Base-by-base conservation (phyloP, 192 early-diverging fungal genomes). In the Dimargaris cristalligena region DNA sequence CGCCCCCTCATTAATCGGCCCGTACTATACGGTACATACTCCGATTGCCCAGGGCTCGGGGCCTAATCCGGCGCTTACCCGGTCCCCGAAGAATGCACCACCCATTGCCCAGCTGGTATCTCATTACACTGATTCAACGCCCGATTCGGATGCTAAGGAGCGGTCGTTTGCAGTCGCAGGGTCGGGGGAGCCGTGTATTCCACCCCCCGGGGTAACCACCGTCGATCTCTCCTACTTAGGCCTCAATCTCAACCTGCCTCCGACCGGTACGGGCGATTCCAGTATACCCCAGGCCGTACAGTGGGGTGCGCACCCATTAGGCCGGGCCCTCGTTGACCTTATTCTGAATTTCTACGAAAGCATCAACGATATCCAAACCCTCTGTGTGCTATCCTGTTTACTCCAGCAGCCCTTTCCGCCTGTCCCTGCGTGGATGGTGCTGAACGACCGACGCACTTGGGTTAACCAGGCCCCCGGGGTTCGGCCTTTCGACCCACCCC, bases 341-440 rank as follows among this genome's bases (percentile, higher is more conserved):
- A 16, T 54, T 20, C 32, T 54, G 8, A 20, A 1, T 4, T 54
- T 31, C n/a, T 54, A 54, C 18, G 52, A 54, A 20, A 2, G 29
- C 0, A 26, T 54, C 22, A 20, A 54, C 28, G 52, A 54, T 54
- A 54, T 54, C 52, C 52, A 54, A 29, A 54, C 52, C 13, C 52
- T 54, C 20, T 54, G 52, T 29, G 33, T 54, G 52, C 32, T 54
- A 1, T 28, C 28, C 6, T 54, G 52, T 29, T 20, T 54, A 8
- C 32, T 54, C 28, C 52, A 54, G 29, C 52, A 54, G 4, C 52
- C 52, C 23, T 54, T 54, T 33, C 52, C 26, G 6, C 52, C 52
- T 20, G n/a, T 20, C 11, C 52, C 52, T 30, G 52, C 23, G 23
- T 54, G 23, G 9, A 29, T 54, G 52, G n/a, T 54, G 20, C 26